These are phyloP conservation scores for Clausena lansium DNA, from an alignment of 345 rosid genomes.

Conservation along the genomic window DNA sequence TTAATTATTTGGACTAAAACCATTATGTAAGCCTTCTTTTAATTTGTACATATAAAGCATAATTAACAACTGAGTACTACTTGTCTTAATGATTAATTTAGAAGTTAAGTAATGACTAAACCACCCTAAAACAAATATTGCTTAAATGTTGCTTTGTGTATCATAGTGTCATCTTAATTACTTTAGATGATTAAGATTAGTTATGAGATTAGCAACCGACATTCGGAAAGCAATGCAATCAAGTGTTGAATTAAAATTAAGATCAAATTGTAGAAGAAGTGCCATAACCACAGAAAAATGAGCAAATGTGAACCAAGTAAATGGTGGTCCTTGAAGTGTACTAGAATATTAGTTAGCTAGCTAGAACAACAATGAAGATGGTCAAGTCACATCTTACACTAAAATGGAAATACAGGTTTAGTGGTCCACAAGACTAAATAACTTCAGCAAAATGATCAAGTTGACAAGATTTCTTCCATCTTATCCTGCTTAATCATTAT, in stretches of 20 bases:
- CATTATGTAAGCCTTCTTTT: not conserved
- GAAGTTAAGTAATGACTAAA: not conserved
- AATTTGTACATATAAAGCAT: too few species aligned
- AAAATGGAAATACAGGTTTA: conserved; percentile 15
- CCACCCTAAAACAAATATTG: not conserved
- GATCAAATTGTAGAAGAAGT: not conserved
- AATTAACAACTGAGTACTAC: too few species aligned
- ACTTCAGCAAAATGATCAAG: conserved; percentile 1
- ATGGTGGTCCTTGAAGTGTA: conserved; percentile 30
- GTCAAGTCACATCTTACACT: conserved; percentile 51
- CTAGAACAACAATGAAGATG: conserved; percentile 17
- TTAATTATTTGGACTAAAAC: not conserved
- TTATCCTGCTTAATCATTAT: not conserved
- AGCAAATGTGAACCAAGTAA: conserved; percentile 30
- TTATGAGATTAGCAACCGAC: conserved; percentile 1
- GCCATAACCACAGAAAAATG: conserved; percentile 20
- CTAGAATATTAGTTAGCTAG: conserved; percentile 1
- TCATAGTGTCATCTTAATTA: not conserved
- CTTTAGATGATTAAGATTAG: not conserved
- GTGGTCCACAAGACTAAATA: conserved; percentile 27
- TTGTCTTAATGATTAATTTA: not conserved
- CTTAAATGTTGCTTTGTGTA: not conserved
- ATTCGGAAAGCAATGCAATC: not conserved
- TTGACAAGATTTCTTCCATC: conserved; percentile 12
- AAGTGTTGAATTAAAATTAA: not conserved